A percentile compares a stretch with the other conserved stretches of the same genome.
Evolutionary conservation across 768 basidiomycete species (phyloP).

Genomic region (Rhodotorula toruloides): DNA sequence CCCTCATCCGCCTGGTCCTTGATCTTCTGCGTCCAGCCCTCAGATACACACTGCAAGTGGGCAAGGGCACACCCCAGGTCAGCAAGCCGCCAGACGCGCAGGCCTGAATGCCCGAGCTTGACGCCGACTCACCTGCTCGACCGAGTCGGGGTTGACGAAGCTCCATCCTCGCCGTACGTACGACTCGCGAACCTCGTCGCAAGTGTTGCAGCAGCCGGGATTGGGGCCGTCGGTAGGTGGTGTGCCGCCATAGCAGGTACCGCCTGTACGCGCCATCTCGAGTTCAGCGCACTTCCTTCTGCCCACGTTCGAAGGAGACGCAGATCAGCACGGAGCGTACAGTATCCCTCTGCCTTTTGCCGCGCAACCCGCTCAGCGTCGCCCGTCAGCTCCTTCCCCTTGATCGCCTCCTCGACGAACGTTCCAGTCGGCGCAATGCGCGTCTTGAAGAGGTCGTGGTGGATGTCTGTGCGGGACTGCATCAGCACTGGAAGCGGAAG

Average conservation of each 20-base stretch:
- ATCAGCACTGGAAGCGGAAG: too few species aligned
- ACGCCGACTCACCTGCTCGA: constrained; percentile 70
- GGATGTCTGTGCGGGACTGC: constrained; percentile 54
- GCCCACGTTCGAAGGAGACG: too few species aligned
- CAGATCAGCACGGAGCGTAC: constrained; percentile 17
- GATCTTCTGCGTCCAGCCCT: constrained; percentile 92
- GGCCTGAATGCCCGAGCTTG: too few species aligned
- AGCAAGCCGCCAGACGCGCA: too few species aligned
- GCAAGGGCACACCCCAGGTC: too few species aligned
- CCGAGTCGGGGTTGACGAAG: constrained; percentile 78
- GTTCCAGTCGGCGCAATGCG: constrained; percentile 62
- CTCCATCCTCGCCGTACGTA: constrained; percentile 94
- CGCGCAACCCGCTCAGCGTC: constrained; percentile 73
- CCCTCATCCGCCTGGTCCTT: constrained; percentile 88
- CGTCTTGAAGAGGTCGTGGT: constrained; percentile 81
- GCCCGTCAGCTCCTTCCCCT: constrained; percentile 62
- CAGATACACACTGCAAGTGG: constrained; percentile 67
- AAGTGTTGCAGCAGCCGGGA: constrained; percentile 87
- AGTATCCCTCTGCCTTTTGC: constrained; percentile 52
- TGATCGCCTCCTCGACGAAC: constrained; percentile 48
- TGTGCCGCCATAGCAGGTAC: constrained; percentile 88
- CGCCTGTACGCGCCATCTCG: too few species aligned
- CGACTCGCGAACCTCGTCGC: constrained; percentile 85
- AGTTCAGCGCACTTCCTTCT: too few species aligned
- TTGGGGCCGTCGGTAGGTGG: constrained; percentile 51